phyloP scores from a whole-genome alignment of 768 basidiomycete species.

The Tulasnella sp. region DNA sequence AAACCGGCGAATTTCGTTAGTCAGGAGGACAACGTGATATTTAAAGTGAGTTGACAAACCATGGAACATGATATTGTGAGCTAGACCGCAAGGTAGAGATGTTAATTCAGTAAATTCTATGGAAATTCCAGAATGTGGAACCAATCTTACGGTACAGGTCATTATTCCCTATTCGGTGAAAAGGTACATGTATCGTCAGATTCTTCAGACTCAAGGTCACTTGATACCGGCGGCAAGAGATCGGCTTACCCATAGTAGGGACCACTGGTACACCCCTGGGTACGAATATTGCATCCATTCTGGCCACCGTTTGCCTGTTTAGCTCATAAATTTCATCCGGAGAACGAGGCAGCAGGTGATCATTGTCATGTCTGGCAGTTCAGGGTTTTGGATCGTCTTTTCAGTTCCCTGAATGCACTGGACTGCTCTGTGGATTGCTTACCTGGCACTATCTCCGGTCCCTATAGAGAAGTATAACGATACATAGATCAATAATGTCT shows the following conservation, averaged over 20 bases:
- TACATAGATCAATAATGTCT: constrained; percentile 9
- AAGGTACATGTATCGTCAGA: background rate
- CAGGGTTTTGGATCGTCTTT: background rate
- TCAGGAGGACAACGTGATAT: too few species aligned
- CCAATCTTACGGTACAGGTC: constrained; percentile 64
- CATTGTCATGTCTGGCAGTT: constrained; percentile 42
- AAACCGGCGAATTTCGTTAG: too few species aligned
- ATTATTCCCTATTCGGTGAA: constrained; percentile 54
- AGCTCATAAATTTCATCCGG: constrained; percentile 62
- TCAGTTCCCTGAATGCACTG: background rate
- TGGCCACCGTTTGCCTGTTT: constrained; percentile 50
- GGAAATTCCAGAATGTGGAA: constrained; percentile 22
- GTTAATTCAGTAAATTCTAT: background rate
- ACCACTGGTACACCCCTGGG: constrained; percentile 62
- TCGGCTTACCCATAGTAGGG: constrained; percentile 54
- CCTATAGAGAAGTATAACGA: constrained; percentile 17
- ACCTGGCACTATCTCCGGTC: constrained; percentile 33
- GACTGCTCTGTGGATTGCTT: constrained; percentile 6
- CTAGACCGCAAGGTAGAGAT: constrained; percentile 7
- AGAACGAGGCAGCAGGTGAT: constrained; percentile 67
- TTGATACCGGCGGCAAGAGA: too few species aligned
- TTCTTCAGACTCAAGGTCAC: too few species aligned
- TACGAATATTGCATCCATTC: constrained; percentile 63
- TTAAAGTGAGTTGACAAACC: too few species aligned
- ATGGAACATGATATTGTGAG: constrained; percentile 15